Percentiles rank a stretch among this genome's conserved stretches.
Evolutionary conservation across 495 filamentous ascomycete genomes (phyloP).

Genomic region (Rusavskia elegans): DNA sequence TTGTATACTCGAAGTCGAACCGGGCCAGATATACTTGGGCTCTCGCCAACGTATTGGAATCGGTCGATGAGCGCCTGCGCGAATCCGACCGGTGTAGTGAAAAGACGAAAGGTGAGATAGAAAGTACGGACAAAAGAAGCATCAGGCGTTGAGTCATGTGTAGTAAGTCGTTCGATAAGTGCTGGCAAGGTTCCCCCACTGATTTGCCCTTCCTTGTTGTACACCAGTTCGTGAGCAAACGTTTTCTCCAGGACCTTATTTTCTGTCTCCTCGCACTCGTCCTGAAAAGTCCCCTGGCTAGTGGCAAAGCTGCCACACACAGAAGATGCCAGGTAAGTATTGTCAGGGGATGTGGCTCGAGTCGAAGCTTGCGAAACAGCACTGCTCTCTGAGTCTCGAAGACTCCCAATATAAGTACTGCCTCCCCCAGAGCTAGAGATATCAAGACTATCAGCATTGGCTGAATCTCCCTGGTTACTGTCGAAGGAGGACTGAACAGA

Average conservation of each 20-base stretch:
- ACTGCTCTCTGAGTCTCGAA: conserved; percentile 69
- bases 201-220: conserved; percentile 91
- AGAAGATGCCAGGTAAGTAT: conserved; percentile 12
- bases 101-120: conserved; percentile 92
- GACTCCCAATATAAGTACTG: conserved; percentile 59
- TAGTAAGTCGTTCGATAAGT: conserved; percentile 83
- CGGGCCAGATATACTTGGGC: conserved; percentile 51
- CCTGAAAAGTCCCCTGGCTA: conserved; percentile 46
- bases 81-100: conserved; percentile 67
- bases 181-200: conserved; percentile 82
- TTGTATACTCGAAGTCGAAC: conserved; percentile 91
- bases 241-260: conserved; percentile 71
- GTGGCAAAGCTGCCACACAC: conserved; percentile 34
- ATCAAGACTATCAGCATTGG: conserved; percentile 29
- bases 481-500: neutral
- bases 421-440: conserved; percentile 43
- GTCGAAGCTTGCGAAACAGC: conserved; percentile 71
- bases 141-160: conserved; percentile 85
- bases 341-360: conserved; percentile 75
- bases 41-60: conserved; percentile 81
- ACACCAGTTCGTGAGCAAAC: conserved; percentile 75
- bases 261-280: conserved; percentile 54
- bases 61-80: conserved; percentile 71
- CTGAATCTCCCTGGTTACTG: neutral
- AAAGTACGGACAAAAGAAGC: conserved; percentile 87